phyloP scores from a whole-genome alignment of 2,329 filamentous ascomycete species.

The Leptographium radiaticola region DNA sequence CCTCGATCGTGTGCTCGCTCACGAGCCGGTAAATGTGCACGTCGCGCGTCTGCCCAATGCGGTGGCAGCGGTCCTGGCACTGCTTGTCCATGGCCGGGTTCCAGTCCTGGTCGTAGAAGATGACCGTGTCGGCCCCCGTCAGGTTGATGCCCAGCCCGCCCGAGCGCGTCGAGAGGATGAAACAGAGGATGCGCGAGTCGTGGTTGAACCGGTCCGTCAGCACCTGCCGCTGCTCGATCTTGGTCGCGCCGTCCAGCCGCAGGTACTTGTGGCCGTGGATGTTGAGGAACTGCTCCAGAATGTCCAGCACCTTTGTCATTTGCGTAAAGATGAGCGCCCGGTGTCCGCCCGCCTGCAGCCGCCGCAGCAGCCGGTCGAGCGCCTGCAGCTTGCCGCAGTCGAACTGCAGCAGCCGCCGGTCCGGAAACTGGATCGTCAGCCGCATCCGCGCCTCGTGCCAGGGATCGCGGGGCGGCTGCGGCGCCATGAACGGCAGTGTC shows the following conservation, averaged over 20 bases:
- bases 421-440: conserved; percentile 89
- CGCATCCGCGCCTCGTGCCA: conserved; percentile 92
- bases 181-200: conserved; percentile 81
- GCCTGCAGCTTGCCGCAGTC: conserved; percentile 95
- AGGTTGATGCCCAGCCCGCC: conserved; percentile 93
- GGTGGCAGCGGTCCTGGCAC: conserved; percentile 92
- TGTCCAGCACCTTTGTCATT: conserved; percentile 97
- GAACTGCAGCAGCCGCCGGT: conserved; percentile 90
- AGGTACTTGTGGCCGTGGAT: conserved; percentile 97
- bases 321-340: conserved; percentile 97
- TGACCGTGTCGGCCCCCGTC: conserved; percentile 91
- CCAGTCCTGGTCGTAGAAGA: conserved; percentile 99
- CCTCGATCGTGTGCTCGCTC: conserved; percentile 90
- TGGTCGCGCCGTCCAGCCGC: conserved; percentile 89
- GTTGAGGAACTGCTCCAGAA: conserved; percentile 93
- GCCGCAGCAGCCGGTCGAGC: conserved; percentile 72
- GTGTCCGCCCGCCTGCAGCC: conserved; percentile 79
- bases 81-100: conserved; percentile 99
- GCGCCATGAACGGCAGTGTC: conserved; percentile 43
- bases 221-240: conserved; percentile 89
- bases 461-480: conserved; percentile 52
- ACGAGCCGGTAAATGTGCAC: conserved; percentile 96
- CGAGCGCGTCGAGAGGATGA: conserved; percentile 89
- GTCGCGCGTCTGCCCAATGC: conserved; percentile 93
- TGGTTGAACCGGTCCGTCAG: conserved; percentile 95